Evolutionary conservation across 2,329 filamentous ascomycete genomes (phyloP).

Genomic region (Trichoderma sp.): DNA sequence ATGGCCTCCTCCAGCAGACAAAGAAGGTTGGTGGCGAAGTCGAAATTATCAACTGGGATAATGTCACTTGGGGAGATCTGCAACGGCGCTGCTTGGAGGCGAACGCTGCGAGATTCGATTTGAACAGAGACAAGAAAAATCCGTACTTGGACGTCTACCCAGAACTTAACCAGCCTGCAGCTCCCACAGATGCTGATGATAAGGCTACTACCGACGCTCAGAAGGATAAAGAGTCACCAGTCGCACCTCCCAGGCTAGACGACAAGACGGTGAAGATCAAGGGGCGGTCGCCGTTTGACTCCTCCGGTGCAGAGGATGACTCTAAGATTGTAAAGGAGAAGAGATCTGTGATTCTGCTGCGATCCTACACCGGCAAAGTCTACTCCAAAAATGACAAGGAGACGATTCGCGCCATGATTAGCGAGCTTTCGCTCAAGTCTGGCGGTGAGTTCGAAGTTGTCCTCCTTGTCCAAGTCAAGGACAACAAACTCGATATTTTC

Average conservation of each 20-base stretch:
- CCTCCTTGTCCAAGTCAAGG: conserved; percentile 75
- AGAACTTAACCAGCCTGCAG: conserved; percentile 27
- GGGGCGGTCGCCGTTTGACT: conserved; percentile 14
- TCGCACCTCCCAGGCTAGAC: not conserved
- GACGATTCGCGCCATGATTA: conserved; percentile 73
- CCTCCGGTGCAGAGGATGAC: conserved; percentile 8
- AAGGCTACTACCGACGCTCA: not conserved
- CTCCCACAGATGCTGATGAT: not conserved
- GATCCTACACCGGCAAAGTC: conserved; percentile 69
- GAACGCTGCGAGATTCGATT: conserved; percentile 64
- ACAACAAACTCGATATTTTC: conserved; percentile 55
- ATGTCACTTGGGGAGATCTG: conserved; percentile 67
- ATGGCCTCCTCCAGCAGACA: conserved; percentile 52
- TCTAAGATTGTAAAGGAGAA: conserved; percentile 36
- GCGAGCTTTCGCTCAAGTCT: conserved; percentile 70
- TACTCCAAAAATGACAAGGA: conserved; percentile 79
- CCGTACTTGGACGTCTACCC: conserved; percentile 43
- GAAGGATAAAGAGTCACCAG: not conserved
- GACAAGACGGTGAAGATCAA: conserved; percentile 19
- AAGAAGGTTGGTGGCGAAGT: conserved; percentile 42
- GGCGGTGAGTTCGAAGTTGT: conserved; percentile 81
- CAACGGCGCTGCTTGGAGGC: conserved; percentile 62
- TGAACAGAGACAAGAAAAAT: conserved; percentile 41
- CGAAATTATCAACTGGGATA: conserved; percentile 54
- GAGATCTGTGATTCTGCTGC: conserved; percentile 71